Base-by-base conservation (phyloP, 257 asterid genomes). In the Ophiorrhiza pumila region DNA sequence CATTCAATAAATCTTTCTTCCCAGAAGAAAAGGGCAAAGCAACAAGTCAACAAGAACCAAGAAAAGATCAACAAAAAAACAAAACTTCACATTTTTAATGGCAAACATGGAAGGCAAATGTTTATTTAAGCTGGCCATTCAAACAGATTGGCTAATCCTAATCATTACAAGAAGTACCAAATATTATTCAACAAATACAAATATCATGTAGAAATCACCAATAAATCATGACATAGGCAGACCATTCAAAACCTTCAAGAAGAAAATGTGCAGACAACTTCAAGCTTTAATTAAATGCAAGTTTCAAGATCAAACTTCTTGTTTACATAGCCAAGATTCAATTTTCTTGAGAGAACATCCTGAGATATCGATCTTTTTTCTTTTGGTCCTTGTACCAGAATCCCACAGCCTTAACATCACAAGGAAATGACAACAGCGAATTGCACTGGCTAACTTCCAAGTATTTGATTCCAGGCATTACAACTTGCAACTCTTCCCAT, bases 401-500 rank as follows among this genome's bases (percentile, higher is more conserved):
- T 23, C 69, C 67, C 14, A 53, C 49, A 64, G 62, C 73, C 34
- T 35, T 46, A 22, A 74, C 66, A 60, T 77, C 62, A 25, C 71
- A 73, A 41, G 68, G 74, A 52, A 73, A 77, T 1, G 22, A 37
- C 27, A 20, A 5, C 65, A 77, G 49, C 0, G 75, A 74, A 47
- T 27, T 71, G 58, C 73, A 81, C 47, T 81, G 71, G 67, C 80
- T 35, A 27, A 77, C 45, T 42, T 81, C 85, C 31, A 77, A 46
- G 68, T 57, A 71, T 27, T 59, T 32, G 35, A 76, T 64, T 18
- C 46, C 39, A 49, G 80, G 61, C 85, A 77, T 77, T 20, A 29
- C 74, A 0, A 3, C 31, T 41, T 27, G 34, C 56, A 80, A 52
- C 11, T 63, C 42, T 23, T 46, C 46, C 82, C 74, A 77, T 69